These are phyloP conservation scores for Talaromyces funiculosus DNA, from an alignment of 2,329 filamentous ascomycete genomes.

Conservation along the genomic window DNA sequence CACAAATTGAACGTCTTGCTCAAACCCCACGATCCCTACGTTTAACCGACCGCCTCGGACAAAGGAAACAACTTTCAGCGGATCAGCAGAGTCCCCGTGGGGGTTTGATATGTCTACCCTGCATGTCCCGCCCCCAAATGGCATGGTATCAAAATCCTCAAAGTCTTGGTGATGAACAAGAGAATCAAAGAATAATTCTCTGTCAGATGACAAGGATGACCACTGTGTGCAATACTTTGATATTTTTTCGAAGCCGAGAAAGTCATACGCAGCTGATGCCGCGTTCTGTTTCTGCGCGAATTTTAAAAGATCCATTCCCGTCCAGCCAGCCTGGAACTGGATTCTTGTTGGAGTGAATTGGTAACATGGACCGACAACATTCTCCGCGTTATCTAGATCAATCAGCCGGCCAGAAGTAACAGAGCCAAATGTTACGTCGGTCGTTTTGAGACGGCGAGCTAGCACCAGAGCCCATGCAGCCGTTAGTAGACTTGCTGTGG, in stretches of 20 bases:
- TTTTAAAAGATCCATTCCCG: slow-evolving; percentile 44
- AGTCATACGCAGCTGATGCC: slow-evolving; percentile 48
- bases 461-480: slow-evolving; percentile 67
- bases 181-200: slow-evolving; percentile 47
- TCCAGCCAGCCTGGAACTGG: slow-evolving; percentile 46
- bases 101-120: slow-evolving; percentile 56
- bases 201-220: slow-evolving; percentile 21
- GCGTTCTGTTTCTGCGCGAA: slow-evolving; percentile 51
- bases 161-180: slow-evolving; percentile 55
- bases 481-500: slow-evolving; percentile 56
- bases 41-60: slow-evolving; percentile 57
- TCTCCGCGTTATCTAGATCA: slow-evolving; percentile 50
- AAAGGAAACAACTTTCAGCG: slow-evolving; percentile 36
- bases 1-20: slow-evolving; percentile 48
- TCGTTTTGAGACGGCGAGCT: slow-evolving; percentile 54
- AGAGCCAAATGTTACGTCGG: slow-evolving; percentile 76
- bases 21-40: slow-evolving; percentile 49
- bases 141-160: slow-evolving; percentile 53
- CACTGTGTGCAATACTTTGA: slow-evolving; percentile 45
- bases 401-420: slow-evolving; percentile 77
- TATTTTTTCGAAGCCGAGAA: slow-evolving; percentile 49
- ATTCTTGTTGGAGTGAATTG: slow-evolving; percentile 52
- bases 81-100: slow-evolving; percentile 43
- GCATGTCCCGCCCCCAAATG: slow-evolving; percentile 29
- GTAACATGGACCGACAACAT: slow-evolving; percentile 50